A percentile compares a stretch with the other conserved stretches of the same genome.
Conservation (phyloP, 208 protist genomes). For the Wallacemonas sp. region DNA sequence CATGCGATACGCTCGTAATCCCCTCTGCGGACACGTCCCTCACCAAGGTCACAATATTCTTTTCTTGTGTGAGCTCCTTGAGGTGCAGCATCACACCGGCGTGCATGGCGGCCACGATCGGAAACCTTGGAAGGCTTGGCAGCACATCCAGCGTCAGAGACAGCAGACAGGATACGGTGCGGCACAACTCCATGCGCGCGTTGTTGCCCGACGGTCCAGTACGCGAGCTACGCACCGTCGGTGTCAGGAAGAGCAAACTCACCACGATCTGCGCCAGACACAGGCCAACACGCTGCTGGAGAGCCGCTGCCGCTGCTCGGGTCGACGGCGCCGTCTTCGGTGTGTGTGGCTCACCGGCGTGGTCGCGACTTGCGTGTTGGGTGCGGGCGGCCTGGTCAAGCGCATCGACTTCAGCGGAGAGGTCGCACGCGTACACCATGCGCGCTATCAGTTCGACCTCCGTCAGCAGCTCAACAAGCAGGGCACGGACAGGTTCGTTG, state of each 20-base stretch:
- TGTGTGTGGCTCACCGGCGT: background rate
- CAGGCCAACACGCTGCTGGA: conserved; percentile 20
- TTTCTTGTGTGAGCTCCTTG: background rate
- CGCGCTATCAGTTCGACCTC: conserved; percentile 4
- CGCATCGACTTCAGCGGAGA: background rate
- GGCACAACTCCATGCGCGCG: conserved; percentile 9
- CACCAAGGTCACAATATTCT: conserved; percentile 1
- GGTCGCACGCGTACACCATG: conserved; percentile 5
- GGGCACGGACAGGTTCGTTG: background rate
- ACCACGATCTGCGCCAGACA: conserved; percentile 28
- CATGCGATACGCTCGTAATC: no score
- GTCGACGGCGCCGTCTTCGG: background rate
- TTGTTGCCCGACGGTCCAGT: background rate
- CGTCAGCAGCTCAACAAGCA: background rate
- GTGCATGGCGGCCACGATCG: conserved; percentile 29
- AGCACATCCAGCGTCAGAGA: conserved; percentile 39
- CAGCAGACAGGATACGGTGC: conserved; percentile 25
- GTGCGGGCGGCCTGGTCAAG: background rate
- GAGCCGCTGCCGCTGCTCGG: conserved; percentile 7
- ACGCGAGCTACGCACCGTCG: background rate
- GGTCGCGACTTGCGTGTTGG: no score
- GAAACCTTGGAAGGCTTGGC: conserved; percentile 29
- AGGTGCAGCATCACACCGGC: conserved; percentile 30
- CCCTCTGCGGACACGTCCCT: background rate
- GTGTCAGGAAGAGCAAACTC: conserved; percentile 17